These are phyloP conservation scores for Populus hybrid DNA, from an alignment of 441 rosid species.

Conservation along the genomic window DNA sequence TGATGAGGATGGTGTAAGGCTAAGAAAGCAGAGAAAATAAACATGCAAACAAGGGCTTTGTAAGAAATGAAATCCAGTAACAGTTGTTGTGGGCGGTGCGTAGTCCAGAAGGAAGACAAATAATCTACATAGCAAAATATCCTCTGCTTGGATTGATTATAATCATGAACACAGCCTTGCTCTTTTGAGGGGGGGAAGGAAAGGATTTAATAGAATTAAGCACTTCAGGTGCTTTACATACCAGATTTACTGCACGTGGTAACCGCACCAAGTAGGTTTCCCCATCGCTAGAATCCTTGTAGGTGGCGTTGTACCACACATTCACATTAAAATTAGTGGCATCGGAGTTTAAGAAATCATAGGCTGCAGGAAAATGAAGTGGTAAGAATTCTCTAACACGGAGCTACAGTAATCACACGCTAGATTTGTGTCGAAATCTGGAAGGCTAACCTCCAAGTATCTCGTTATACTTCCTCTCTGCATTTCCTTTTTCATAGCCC, in stretches of 20 bases:
- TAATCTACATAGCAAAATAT: no score
- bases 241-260: conserved; percentile 84
- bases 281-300: conserved; percentile 25
- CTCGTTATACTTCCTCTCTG: conserved; percentile 57
- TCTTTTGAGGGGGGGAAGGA: no score
- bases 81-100: not conserved
- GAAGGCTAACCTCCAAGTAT: conserved; percentile 63
- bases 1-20: not conserved
- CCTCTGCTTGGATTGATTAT: no score
- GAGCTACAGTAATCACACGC: conserved; percentile 3
- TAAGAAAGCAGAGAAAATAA: not conserved
- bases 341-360: conserved; percentile 74
- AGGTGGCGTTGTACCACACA: conserved; percentile 80
- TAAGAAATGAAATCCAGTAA: not conserved
- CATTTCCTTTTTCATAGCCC: conserved; percentile 64
- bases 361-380: conserved; percentile 44
- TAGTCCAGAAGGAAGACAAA: not conserved
- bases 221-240: conserved; percentile 21
- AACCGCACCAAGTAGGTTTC: conserved; percentile 48
- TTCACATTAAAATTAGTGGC: conserved; percentile 53
- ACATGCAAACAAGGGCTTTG: not conserved
- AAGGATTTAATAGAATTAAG: not conserved
- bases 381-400: conserved; percentile 9
- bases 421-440: conserved; percentile 4
- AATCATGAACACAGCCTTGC: no score